Conservation (phyloP, 2,329 filamentous ascomycete genomes). For the Alternaria conjuncta region DNA sequence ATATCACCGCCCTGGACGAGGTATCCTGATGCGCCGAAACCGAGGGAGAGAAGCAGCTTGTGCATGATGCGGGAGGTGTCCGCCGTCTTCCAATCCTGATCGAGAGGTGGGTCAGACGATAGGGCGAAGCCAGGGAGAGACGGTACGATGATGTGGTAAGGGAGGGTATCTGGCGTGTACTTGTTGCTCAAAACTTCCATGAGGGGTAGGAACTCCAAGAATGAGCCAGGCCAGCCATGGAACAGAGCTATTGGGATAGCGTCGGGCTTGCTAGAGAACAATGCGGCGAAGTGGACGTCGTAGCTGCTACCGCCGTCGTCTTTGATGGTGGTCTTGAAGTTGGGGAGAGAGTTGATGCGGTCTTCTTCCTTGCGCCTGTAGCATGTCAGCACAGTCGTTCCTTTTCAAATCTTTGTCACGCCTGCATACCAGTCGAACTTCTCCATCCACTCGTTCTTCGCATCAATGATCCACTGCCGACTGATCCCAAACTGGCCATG, state of each 20-base stretch:
- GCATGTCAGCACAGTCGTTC: background rate
- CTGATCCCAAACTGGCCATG: slow-evolving; percentile 40
- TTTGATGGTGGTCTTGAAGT: slow-evolving; percentile 55
- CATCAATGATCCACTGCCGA: slow-evolving; percentile 35
- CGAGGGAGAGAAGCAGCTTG: slow-evolving; percentile 60
- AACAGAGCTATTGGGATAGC: slow-evolving; percentile 60
- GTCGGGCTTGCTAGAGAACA: slow-evolving; percentile 59
- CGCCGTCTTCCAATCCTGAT: slow-evolving; percentile 51
- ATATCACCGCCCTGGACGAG: slow-evolving; percentile 65
- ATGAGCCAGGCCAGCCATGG: slow-evolving; percentile 64
- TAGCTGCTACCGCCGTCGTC: slow-evolving; percentile 48
- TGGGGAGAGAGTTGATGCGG: slow-evolving; percentile 58
- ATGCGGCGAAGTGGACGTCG: slow-evolving; percentile 60
- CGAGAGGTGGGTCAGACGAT: slow-evolving; percentile 56
- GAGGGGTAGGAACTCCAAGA: slow-evolving; percentile 63
- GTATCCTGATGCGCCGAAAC: slow-evolving; percentile 58
- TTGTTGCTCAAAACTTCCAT: slow-evolving; percentile 55
- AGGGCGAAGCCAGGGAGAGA: slow-evolving; percentile 63
- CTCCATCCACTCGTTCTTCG: slow-evolving; percentile 39
- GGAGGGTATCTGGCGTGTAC: slow-evolving; percentile 59
- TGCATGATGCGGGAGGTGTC: slow-evolving; percentile 57
- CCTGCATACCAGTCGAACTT: slow-evolving; percentile 44
- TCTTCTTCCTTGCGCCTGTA: slow-evolving; percentile 49
- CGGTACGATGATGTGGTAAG: slow-evolving; percentile 65
- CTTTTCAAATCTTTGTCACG: background rate